Percentiles rank a stretch among this genome's conserved stretches.
These are phyloP conservation scores for Mycena latifolia DNA, from an alignment of 768 basidiomycete genomes.

Conservation along the genomic window DNA sequence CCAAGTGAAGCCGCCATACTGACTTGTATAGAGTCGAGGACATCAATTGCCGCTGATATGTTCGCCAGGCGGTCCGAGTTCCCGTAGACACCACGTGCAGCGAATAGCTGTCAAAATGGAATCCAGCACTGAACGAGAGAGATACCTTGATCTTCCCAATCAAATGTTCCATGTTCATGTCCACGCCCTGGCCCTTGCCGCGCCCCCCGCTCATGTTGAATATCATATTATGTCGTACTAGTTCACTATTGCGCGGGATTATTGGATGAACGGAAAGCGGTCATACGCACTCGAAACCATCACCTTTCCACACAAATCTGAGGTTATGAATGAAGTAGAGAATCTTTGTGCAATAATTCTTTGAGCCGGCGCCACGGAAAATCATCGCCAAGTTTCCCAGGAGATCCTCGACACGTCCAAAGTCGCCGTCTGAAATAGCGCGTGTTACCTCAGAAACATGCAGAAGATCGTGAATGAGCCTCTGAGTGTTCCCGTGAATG, in stretches of 20 bases:
- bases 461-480: slow-evolving; percentile 46
- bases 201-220: too few relatives aligned
- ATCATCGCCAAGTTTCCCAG: slow-evolving; percentile 42
- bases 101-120: slow-evolving; percentile 41
- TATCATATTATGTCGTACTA: slow-evolving; percentile 39
- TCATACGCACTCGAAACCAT: slow-evolving; percentile 43
- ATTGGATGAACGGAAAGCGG: too few relatives aligned
- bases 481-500: slow-evolving; percentile 39
- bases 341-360: slow-evolving; percentile 49
- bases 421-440: slow-evolving; percentile 46
- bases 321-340: slow-evolving; percentile 44
- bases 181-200: too few relatives aligned
- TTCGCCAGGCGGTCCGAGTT: slow-evolving; percentile 47
- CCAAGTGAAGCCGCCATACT: slow-evolving; percentile 39
- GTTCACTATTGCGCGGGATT: slow-evolving; percentile 39
- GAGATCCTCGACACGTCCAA: slow-evolving; percentile 47
- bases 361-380: slow-evolving; percentile 46
- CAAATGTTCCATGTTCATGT: too few relatives aligned
- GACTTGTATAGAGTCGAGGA: slow-evolving; percentile 42
- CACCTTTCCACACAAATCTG: slow-evolving; percentile 48
- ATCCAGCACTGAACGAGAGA: slow-evolving; percentile 36
- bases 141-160: slow-evolving; percentile 44
- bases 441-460: slow-evolving; percentile 43
- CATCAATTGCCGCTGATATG: slow-evolving; percentile 44
- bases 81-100: slow-evolving; percentile 43